Evolutionary conservation across 2,329 filamentous ascomycete species (phyloP).

Genomic region (Verticillium isaacii): DNA sequence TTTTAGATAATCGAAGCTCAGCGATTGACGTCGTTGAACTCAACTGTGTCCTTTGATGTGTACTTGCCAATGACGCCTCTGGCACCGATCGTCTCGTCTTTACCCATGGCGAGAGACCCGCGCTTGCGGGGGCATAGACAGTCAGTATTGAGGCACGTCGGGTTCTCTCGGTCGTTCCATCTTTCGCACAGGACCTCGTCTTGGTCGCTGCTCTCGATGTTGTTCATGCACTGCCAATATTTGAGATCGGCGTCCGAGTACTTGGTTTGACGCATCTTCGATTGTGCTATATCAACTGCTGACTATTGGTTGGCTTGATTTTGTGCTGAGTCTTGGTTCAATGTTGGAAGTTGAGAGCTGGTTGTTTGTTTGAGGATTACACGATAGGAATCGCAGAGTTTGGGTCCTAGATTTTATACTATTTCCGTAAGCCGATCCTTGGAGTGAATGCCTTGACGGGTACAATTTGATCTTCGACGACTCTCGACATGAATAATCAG

Average conservation of each 20-base stretch:
- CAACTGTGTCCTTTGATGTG: not conserved
- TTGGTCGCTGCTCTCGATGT: not conserved
- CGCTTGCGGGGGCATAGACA: not conserved
- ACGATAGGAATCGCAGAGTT: too few relatives aligned
- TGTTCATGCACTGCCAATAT: not conserved
- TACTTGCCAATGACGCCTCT: not conserved
- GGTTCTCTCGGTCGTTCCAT: not conserved
- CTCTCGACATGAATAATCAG: too few relatives aligned
- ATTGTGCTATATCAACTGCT: not conserved
- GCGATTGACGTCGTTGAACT: not conserved
- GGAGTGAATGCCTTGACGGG: too few relatives aligned
- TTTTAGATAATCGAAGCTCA: not conserved
- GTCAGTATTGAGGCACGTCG: not conserved
- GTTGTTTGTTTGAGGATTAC: too few relatives aligned
- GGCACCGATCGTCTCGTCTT: not conserved
- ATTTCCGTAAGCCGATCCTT: too few relatives aligned
- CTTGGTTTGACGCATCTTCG: not conserved
- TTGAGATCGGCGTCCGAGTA: not conserved
- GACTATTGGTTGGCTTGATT: not conserved
- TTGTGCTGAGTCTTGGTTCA: too few relatives aligned
- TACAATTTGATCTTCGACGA: too few relatives aligned
- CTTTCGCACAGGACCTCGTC: not conserved
- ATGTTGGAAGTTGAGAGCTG: too few relatives aligned
- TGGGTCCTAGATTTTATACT: too few relatives aligned
- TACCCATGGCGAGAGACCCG: not conserved